phyloP scores from a whole-genome alignment of 2,329 filamentous ascomycete species.

The Stagonosporopsis chrysanthemi region DNA sequence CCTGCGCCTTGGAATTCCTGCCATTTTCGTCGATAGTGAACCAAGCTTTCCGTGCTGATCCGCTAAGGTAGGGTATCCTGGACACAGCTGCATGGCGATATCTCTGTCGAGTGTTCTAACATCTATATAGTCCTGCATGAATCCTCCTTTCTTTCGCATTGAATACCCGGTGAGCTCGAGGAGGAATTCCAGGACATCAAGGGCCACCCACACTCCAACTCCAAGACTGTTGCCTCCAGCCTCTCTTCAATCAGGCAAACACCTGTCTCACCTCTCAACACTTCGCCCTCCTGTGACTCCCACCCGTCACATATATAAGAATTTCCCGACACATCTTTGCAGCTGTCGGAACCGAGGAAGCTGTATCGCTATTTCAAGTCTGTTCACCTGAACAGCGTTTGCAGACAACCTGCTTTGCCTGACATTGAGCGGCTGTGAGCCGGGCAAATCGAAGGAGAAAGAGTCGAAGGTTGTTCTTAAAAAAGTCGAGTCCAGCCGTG shows the following conservation, averaged over 20 bases:
- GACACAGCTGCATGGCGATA: slow-evolving; percentile 33
- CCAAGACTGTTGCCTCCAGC: slow-evolving; percentile 24
- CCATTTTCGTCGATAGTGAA: slow-evolving; percentile 39
- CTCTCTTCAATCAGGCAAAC: slow-evolving; percentile 35
- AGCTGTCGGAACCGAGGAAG: slow-evolving; percentile 32
- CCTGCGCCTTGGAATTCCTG: slow-evolving; percentile 39
- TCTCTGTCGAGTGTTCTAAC: slow-evolving; percentile 25
- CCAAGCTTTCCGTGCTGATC: slow-evolving; percentile 48
- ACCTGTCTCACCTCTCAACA: slow-evolving; percentile 36
- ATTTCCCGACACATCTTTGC: slow-evolving; percentile 21
- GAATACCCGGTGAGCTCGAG: slow-evolving; percentile 30
- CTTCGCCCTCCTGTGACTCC: slow-evolving; percentile 44
- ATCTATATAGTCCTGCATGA: slow-evolving; percentile 21
- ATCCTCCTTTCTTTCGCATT: not conserved
- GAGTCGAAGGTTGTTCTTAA: slow-evolving; percentile 30
- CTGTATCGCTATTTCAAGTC: slow-evolving; percentile 26
- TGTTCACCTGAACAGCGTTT: slow-evolving; percentile 23
- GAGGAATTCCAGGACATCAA: slow-evolving; percentile 27
- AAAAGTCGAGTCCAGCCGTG: slow-evolving; percentile 37
- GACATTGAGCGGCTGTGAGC: slow-evolving; percentile 42
- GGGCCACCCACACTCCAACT: slow-evolving; percentile 17
- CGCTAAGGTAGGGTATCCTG: slow-evolving; percentile 45
- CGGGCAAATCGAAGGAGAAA: slow-evolving; percentile 32
- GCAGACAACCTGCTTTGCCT: slow-evolving; percentile 31
- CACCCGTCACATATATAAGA: slow-evolving; percentile 46